Base-by-base conservation (phyloP, 176 grass and related monocot species). In the Urochloa ruziziensis region DNA sequence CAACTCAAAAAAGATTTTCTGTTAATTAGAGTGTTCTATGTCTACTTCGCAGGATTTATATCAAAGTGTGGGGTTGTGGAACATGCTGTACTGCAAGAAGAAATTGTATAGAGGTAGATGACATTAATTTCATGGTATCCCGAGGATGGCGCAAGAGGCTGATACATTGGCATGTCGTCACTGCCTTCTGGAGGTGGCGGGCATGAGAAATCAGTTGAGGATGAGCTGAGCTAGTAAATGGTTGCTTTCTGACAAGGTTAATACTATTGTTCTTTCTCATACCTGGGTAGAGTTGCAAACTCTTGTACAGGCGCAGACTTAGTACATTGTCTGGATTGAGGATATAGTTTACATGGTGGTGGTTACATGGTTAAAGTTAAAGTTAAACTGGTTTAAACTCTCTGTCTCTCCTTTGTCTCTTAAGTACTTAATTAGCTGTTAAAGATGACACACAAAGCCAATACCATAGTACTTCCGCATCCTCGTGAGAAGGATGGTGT, bases 171-270 rank as follows among this genome's bases (percentile, higher is more conserved):
- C 27, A 14, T 33, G 27, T 21, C 1, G 63, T 35, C 44, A 62
- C 70, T 62, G 40, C 49, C 62, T 80, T 3, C 25, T 70, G 72
- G 48, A 86, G 74, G 58, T 7, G 11, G 43, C 48, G n/a, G 28
- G 64, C 29, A 84, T 57, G 76, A 23, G 63, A 81, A 68, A 73
- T 54, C 65, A 87, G 61, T 39, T 42, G 63, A 80, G 32, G 39
- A 81, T 82, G 28, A 30, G 63, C 66, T 47, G 74, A 46, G 80
- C 79, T 74, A 77, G 62, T 84, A 35, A 73, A 64, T 75, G 85
- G 57, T 86, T 91, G 66, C 78, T 79, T 80, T 60, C 74, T 70
- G 72, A 81, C 86, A 91, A 91, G 88, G 92, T 88, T 91, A 88
- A 83, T 91, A 62, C 77, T 81, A 82, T 84, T 87, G 86, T 84